Evolutionary conservation across 1,139 yeast genomes (phyloP), one percentile per base, ranked within the genome.

Genomic region (Yamadazyma blattariae): DNA sequence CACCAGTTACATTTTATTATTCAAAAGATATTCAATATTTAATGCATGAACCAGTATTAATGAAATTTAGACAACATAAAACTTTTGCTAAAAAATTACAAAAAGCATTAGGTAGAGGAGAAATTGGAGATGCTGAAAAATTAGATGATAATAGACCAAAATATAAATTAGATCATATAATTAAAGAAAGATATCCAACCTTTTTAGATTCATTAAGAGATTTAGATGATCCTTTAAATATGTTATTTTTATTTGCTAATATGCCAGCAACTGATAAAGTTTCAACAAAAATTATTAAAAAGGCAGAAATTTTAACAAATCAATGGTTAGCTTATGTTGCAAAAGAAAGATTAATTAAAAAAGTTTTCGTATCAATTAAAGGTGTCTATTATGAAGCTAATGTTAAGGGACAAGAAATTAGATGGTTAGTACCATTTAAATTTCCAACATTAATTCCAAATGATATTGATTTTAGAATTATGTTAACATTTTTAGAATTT

Each of bases 251-350:
- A 47, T 92, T 92, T 61, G 85, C 97, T 33, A 86, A 86, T 56
- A 80, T 92, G 85, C 98, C 97, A 28, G 95, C 97, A 10, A 85
- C 96, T 28, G 89, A 84, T 57, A 79, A 75, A 48, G 87, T 92
- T 28, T 74, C 86, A 44, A 77, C 90, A 40, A 76, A 78, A 45
- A 81, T 92, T 45, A 87, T 95, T 17, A 78, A 78, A 43, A 95
- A 89, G 51, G 97, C 97, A 18, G 90, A 82, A 51, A 75, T 74
- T 42, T 74, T 92, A 51, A 82, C 96, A 52, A 86, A 87, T 60
- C 96, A 92, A 61, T 92, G 98, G 97, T 74, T 86, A 61, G 97
- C 97, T 1, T 92, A 74, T 57, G 84, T 92, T 45, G 90, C 97
- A 16, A 81, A 82, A 52, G 95, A 90, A 57, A 75, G 88, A 52